Percentiles rank a stretch among this genome's conserved stretches.
phyloP scores from a whole-genome alignment of 106 monocot genomes.

The Acorus gramineus region DNA sequence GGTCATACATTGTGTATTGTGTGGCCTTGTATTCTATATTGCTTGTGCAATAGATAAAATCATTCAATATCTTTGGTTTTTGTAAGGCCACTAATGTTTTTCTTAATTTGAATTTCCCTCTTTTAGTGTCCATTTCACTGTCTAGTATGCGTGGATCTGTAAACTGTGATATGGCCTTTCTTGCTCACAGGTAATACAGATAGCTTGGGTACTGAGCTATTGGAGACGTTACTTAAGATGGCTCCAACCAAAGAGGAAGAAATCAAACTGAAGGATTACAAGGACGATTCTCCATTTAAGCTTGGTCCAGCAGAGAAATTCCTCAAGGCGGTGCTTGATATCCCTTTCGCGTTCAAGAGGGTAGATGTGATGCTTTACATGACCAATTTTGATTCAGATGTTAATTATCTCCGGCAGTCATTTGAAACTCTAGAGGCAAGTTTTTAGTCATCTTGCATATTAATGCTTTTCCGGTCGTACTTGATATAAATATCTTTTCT shows the following conservation, averaged over 20 bases:
- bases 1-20: too few species aligned
- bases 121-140: neutral
- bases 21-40: too few species aligned
- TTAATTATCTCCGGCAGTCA: constrained; percentile 69
- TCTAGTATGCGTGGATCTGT: neutral
- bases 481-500: too few species aligned
- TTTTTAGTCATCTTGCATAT: neutral
- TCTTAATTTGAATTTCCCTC: neutral
- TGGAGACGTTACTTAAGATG: constrained; percentile 90
- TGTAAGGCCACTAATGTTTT: neutral
- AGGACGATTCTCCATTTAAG: constrained; percentile 53
- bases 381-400: constrained; percentile 78
- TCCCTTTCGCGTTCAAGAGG: constrained; percentile 91
- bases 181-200: constrained; percentile 59
- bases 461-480: neutral
- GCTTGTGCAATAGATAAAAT: too few species aligned
- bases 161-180: neutral
- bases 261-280: constrained; percentile 53
- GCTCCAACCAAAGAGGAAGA: constrained; percentile 92
- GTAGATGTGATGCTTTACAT: constrained; percentile 93
- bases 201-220: constrained; percentile 60
- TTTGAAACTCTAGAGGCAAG: constrained; percentile 86
- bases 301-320: constrained; percentile 81
- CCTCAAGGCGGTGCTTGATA: constrained; percentile 75
- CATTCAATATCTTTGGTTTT: too few species aligned